Percentiles rank a stretch among this genome's conserved stretches.
phyloP scores from a whole-genome alignment of 495 filamentous ascomycete species.

The Chaetomium tenue region DNA sequence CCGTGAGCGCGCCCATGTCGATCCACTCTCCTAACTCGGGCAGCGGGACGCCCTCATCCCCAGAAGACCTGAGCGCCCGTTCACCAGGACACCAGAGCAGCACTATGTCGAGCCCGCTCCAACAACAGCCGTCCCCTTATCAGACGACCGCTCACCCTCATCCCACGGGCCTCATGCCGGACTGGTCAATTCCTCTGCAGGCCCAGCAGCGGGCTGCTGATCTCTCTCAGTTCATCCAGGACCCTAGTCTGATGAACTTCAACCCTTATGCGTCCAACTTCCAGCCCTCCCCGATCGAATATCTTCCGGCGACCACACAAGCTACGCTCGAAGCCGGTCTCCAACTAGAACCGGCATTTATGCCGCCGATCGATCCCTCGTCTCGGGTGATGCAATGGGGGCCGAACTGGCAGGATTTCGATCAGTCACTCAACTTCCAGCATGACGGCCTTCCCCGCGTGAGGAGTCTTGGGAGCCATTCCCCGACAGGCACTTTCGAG shows the following conservation, averaged over 20 bases:
- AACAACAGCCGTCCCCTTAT: constrained; percentile 50
- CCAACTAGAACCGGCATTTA: constrained; percentile 63
- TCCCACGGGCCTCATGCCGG: constrained; percentile 46
- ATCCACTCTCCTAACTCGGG: constrained; percentile 43
- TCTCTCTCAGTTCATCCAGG: constrained; percentile 53
- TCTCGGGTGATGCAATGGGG: constrained; percentile 63
- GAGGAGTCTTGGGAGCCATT: constrained; percentile 67
- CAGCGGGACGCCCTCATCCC: constrained; percentile 44
- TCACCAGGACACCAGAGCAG: constrained; percentile 45
- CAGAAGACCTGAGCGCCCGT: constrained; percentile 47
- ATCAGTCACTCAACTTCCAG: constrained; percentile 50
- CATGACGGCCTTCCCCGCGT: constrained; percentile 53
- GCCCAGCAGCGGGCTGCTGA: constrained; percentile 53
- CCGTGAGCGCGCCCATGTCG: constrained; percentile 34
- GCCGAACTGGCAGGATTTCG: constrained; percentile 74
- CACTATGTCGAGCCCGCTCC: constrained; percentile 45
- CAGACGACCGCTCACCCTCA: constrained; percentile 44
- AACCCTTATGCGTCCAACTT: constrained; percentile 49
- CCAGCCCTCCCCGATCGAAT: constrained; percentile 61
- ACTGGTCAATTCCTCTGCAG: constrained; percentile 56
- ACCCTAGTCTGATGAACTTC: constrained; percentile 49
- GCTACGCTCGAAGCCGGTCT: constrained; percentile 61
- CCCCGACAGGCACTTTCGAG: constrained; percentile 80
- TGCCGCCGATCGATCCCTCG: constrained; percentile 62
- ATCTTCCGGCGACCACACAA: constrained; percentile 68